These are phyloP conservation scores for Fistulifera solaris DNA, from an alignment of 108 stramenopile species.

Conservation along the genomic window DNA sequence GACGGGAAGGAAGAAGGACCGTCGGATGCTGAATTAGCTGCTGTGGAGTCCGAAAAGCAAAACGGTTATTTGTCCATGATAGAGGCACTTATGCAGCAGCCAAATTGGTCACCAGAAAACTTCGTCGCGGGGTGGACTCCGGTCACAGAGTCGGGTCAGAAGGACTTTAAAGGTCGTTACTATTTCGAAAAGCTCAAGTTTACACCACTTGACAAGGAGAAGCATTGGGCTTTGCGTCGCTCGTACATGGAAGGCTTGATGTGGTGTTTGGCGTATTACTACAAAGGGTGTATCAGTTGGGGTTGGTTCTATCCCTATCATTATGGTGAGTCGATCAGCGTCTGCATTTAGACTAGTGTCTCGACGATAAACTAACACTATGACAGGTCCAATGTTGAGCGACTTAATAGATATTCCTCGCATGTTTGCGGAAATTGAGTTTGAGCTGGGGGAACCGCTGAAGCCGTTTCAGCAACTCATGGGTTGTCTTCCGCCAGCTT, in stretches of 20 bases:
- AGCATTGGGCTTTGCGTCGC: constrained; percentile 59
- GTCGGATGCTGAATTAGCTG: constrained; percentile 68
- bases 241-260: constrained; percentile 95
- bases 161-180: constrained; percentile 93
- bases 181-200: constrained; percentile 91
- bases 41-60: constrained; percentile 71
- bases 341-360: not conserved
- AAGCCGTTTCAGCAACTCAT: constrained; percentile 94
- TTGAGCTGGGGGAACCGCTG: constrained; percentile 84
- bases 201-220: constrained; percentile 60
- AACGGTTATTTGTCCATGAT: constrained; percentile 60
- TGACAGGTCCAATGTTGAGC: constrained; percentile 72
- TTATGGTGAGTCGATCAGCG: constrained; percentile 54
- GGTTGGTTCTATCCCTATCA: constrained; percentile 98
- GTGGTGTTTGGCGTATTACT: constrained; percentile 99
- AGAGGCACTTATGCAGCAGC: constrained; percentile 42
- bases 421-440: constrained; percentile 69
- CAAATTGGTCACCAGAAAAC: constrained; percentile 3
- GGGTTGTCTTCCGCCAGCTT: constrained; percentile 91
- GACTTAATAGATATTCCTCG: constrained; percentile 83
- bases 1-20: constrained; percentile 63
- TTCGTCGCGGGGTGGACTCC: constrained; percentile 74
- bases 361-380: constrained; percentile 1
- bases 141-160: constrained; percentile 29
- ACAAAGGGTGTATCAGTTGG: constrained; percentile 95